Conservation (phyloP, 1,284 basidiomycete species). For the Inonotus obliquus region DNA sequence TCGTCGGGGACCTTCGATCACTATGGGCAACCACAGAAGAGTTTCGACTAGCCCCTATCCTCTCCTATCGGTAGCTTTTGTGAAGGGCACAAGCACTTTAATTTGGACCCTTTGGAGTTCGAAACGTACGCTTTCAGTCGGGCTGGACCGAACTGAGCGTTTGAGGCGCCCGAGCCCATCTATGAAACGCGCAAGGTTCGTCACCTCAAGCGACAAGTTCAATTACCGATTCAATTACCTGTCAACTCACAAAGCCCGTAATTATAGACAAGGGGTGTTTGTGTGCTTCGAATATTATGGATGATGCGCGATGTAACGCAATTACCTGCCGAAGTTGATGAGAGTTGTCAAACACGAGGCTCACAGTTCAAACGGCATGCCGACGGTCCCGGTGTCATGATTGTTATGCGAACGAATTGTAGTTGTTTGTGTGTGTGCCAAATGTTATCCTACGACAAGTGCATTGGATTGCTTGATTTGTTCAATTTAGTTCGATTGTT, state of each 20-base stretch:
- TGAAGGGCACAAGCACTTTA: neutral
- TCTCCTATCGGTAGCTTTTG: neutral
- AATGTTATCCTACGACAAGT: neutral
- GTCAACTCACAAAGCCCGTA: neutral
- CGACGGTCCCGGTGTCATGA: neutral
- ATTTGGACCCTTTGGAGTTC: neutral
- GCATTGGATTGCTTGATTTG: neutral
- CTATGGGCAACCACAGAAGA: constrained; percentile 4
- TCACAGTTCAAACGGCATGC: neutral
- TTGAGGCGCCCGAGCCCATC: neutral
- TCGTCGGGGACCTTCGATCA: constrained; percentile 7
- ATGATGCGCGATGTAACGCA: neutral
- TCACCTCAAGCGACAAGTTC: neutral
- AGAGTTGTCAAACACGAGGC: neutral
- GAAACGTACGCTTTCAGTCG: neutral
- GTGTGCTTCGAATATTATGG: neutral
- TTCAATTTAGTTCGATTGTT: neutral
- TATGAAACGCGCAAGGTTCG: neutral
- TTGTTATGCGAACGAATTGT: neutral
- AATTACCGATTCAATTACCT: neutral
- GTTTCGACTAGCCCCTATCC: neutral
- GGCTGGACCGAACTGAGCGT: neutral
- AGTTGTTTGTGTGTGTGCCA: neutral
- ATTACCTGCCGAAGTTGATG: constrained; percentile 3
- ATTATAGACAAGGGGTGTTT: too few relatives aligned